Conservation (phyloP, 1,284 basidiomycete genomes). For the Cryptococcus amylolentus region DNA sequence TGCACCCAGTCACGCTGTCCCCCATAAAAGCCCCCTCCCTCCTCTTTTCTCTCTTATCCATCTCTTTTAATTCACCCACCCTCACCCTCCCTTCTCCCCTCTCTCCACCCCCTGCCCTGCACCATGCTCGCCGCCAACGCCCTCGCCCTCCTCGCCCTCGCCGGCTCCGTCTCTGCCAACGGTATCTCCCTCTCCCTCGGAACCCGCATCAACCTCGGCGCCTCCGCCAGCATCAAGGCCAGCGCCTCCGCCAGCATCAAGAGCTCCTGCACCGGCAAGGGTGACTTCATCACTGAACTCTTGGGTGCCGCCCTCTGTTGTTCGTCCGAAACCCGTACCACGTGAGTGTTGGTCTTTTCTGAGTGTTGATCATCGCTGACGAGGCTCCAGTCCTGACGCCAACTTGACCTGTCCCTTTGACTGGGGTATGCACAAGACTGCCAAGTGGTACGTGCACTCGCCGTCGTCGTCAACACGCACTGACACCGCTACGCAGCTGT, state of each 20-base stretch:
- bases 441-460: slow-evolving; percentile 15
- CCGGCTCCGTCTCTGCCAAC: slow-evolving; percentile 12
- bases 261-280: slow-evolving; percentile 11
- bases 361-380: too few relatives aligned
- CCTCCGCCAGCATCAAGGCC: slow-evolving; percentile 6
- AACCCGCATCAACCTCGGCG: slow-evolving; percentile 17
- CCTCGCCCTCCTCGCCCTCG: slow-evolving; percentile 17
- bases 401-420: slow-evolving; percentile 17
- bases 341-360: slow-evolving; percentile 12
- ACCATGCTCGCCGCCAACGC: slow-evolving; percentile 14
- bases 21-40: not conserved
- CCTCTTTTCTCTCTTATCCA: not conserved
- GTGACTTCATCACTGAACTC: slow-evolving; percentile 16
- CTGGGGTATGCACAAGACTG: slow-evolving; percentile 19
- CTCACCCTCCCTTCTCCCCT: not conserved
- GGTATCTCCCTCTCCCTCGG: slow-evolving; percentile 1
- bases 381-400: too few relatives aligned
- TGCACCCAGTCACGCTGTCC: too few relatives aligned
- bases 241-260: slow-evolving; percentile 5
- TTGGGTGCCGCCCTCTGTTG: slow-evolving; percentile 12
- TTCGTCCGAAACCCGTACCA: slow-evolving; percentile 10
- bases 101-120: not conserved
- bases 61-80: not conserved
- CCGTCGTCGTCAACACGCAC: not conserved
- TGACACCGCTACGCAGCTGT: slow-evolving; percentile 16